phyloP scores from a whole-genome alignment of 352 stramenopile species.

The Elongisporangium anandrum region DNA sequence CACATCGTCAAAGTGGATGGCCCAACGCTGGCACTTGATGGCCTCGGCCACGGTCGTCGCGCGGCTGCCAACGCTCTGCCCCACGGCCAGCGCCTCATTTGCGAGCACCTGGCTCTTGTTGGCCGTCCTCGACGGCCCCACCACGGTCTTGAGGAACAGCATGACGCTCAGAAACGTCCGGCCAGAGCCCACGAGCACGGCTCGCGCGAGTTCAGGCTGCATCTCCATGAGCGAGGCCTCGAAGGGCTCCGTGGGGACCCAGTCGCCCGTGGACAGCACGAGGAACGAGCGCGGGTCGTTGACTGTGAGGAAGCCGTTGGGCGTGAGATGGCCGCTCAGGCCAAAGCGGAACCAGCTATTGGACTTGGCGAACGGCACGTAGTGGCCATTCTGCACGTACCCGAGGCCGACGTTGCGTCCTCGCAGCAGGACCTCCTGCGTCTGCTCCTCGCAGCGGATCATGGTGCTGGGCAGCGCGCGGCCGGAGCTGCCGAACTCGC shows the following conservation, averaged over 20 bases:
- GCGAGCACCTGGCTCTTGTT: slow-evolving; percentile 19
- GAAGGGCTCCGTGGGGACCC: slow-evolving; percentile 59
- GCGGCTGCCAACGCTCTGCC: slow-evolving; percentile 24
- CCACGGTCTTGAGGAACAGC: slow-evolving; percentile 70
- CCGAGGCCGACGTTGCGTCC: slow-evolving; percentile 72
- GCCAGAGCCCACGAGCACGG: slow-evolving; percentile 64
- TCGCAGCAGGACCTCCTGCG: slow-evolving; percentile 56
- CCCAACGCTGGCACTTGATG: slow-evolving; percentile 66
- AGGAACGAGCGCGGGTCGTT: slow-evolving; percentile 66
- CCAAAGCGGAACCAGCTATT: slow-evolving; percentile 53
- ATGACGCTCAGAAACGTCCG: slow-evolving; percentile 68
- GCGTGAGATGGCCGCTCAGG: slow-evolving; percentile 59
- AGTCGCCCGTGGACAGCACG: slow-evolving; percentile 71
- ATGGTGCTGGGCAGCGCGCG: slow-evolving; percentile 48
- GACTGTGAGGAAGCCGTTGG: slow-evolving; percentile 70
- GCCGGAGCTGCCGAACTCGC: slow-evolving; percentile 68
- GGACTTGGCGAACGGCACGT: slow-evolving; percentile 12
- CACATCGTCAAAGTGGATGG: slow-evolving; percentile 67
- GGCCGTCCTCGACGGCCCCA: slow-evolving; percentile 6
- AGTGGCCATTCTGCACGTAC: slow-evolving; percentile 37
- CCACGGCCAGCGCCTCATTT: slow-evolving; percentile 45
- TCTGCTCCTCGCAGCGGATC: slow-evolving; percentile 58
- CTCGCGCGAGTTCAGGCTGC: slow-evolving; percentile 61
- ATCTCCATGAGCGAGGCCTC: slow-evolving; percentile 39
- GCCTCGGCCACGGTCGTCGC: slow-evolving; percentile 56